Base-by-base conservation (phyloP, 495 filamentous ascomycete species). In the Cercophora samala region DNA sequence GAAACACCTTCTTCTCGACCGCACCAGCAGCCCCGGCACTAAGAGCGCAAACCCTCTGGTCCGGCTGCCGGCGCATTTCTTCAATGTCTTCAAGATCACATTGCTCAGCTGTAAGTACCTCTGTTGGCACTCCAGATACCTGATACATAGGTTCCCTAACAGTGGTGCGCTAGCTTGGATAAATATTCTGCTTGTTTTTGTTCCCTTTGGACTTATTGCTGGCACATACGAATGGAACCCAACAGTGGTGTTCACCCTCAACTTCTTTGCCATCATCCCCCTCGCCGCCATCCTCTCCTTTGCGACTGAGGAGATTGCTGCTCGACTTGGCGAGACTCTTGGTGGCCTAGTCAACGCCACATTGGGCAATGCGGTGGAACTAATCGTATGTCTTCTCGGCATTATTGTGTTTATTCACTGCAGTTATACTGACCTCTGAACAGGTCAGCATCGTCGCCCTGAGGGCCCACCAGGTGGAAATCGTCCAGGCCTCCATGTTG, bases 401-500 rank as follows among this genome's bases (percentile, higher is more conserved):
- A 13, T 13, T 13, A 46, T 17, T 0, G 0, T 13, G 37, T 46
- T 46, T 1, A 13, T 11, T 9, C 37, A 46, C 4, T 13, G 6
- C 6, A 2, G 5, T 18, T 9, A 13, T 46, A 13, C 37, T 46
- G 9, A 46, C 15, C 6, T 46, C 37, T 56, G 11, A 21, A 8
- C 53, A 56, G 53, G 53, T 98, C 76, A 96, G 93, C 79, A 91
- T 99, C 67, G 89, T 99, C 64, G 95, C 95, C 6, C 82, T 99
- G 63, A 87, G 84, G 66, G 86, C 94, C 67, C 87, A 88, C 46
- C 88, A 99, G 78, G 93, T 97, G 73, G 88, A 96, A 68, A 93
- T 99, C 63, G 95, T 98, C 4, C 96, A 99, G 79, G 89, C 95
- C 51, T 96, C 92, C 73, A 99, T 99, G 95, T 88, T 99, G 21